Evolutionary conservation across 2,329 filamentous ascomycete species (phyloP), one percentile per base, ranked within the genome.

Genomic region (Aspergillus ustus): DNA sequence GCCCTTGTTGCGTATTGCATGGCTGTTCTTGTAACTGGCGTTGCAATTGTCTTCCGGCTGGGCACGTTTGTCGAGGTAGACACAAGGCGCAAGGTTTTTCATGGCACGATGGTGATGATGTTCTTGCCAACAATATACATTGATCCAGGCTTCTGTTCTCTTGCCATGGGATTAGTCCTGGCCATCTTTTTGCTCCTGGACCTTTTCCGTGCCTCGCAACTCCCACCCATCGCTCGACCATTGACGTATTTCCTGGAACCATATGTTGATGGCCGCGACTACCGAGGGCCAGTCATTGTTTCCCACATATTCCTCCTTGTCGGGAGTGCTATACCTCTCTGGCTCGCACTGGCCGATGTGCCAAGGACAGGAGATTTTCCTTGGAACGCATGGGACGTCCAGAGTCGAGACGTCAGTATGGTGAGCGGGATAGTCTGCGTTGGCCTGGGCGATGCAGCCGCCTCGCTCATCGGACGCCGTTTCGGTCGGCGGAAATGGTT

Each of bases 41-140:
- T 98, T 40, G 79, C 87, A 9, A 82, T 91, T 4, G 91, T 97
- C 7, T 86, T 95, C 56, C 86, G 84, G 46, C 84, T 96, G 43
- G 91, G 90, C 45, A 82, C 87, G 3, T 82, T 91, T 53, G 93
- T 91, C 67, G 93, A 97, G 77, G 94, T 99, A 51, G 95, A 99
- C 78, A 99, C 95, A 1, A 87, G 95, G 53, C 88, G 95, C 54
- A 99, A 99, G 77, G 91, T 98, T 25, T 99, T 99, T 75, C 95
- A 99, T 76, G 96, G 96, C 68, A 97, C 94, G 85, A 98, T 98
- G 91, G 94, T 98, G 7, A 88, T 88, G 59, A 97, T 99, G 92
- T 89, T 99, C 59, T 83, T 98, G 2, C 93, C 95, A 0, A 88
- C 91, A 1, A 91, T 90, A 2, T 97, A 88, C 73, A 80, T 98